These are phyloP conservation scores for Aschersonia sp. DNA, from an alignment of 2,329 filamentous ascomycete genomes.

Conservation along the genomic window DNA sequence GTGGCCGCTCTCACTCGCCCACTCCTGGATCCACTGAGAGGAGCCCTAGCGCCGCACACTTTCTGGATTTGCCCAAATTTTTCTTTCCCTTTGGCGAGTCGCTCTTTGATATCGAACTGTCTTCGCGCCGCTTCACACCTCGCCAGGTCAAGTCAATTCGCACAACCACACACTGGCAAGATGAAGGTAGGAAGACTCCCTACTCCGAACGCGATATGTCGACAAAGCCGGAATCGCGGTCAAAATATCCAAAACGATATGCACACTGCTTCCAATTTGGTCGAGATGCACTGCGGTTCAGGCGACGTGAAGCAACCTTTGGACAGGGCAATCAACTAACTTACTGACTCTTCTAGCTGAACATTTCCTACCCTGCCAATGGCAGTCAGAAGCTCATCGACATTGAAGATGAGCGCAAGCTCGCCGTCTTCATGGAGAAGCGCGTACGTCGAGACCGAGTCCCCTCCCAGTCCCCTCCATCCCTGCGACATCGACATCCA, in stretches of 20 bases:
- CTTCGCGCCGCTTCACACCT: slow-evolving; percentile 19
- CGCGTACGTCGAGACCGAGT: slow-evolving; percentile 45
- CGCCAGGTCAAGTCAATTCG: slow-evolving; percentile 29
- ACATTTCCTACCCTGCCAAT: slow-evolving; percentile 86
- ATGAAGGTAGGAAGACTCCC: slow-evolving; percentile 26
- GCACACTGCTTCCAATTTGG: no score
- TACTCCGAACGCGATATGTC: background rate
- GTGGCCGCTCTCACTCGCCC: background rate
- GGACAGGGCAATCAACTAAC: no score
- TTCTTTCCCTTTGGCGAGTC: slow-evolving; percentile 8
- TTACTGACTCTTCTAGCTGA: slow-evolving; percentile 30
- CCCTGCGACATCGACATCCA: no score
- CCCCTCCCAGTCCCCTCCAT: background rate
- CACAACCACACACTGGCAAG: slow-evolving; percentile 30
- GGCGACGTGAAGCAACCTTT: background rate
- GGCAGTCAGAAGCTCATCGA: slow-evolving; percentile 99
- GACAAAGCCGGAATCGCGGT: background rate
- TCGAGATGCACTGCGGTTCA: background rate
- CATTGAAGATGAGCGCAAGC: slow-evolving; percentile 97
- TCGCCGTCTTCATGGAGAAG: slow-evolving; percentile 98
- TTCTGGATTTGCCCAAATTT: slow-evolving; percentile 23
- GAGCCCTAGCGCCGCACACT: slow-evolving; percentile 28
- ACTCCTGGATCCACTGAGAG: slow-evolving; percentile 5
- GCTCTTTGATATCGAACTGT: slow-evolving; percentile 4
- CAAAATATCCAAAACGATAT: no score